These are phyloP conservation scores for Rhynchospora pubera DNA, from an alignment of 176 grass and related monocot species.

Conservation along the genomic window DNA sequence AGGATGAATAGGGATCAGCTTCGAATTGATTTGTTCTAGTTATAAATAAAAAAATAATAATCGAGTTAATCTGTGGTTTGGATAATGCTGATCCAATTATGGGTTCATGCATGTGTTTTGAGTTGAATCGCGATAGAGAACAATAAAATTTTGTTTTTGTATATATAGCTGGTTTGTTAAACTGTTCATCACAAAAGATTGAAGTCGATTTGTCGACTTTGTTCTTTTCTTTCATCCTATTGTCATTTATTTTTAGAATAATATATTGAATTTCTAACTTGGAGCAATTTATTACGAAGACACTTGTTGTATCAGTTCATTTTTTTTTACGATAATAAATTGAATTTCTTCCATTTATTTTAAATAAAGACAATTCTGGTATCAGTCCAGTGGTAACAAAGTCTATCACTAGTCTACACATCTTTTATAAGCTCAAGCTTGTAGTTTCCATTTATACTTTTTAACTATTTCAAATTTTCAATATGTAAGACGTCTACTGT, in stretches of 20 bases:
- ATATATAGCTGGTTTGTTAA: background rate
- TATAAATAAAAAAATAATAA: background rate
- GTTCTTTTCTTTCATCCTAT: background rate
- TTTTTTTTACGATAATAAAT: too few relatives aligned
- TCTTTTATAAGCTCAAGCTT: too few relatives aligned
- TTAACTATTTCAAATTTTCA: too few relatives aligned
- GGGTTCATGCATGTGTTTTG: background rate
- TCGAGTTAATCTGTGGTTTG: background rate
- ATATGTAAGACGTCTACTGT: too few relatives aligned
- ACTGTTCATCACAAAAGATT: background rate
- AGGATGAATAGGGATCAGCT: conserved; percentile 49
- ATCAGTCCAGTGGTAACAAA: too few relatives aligned
- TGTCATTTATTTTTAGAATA: background rate
- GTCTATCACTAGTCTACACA: too few relatives aligned
- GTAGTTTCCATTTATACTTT: too few relatives aligned
- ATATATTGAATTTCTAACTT: background rate
- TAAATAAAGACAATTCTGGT: too few relatives aligned
- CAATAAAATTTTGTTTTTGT: conserved; percentile 10
- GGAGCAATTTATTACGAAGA: background rate
- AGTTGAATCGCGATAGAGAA: background rate
- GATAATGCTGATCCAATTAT: background rate
- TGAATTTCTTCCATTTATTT: too few relatives aligned
- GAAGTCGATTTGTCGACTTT: background rate
- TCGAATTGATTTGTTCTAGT: background rate
- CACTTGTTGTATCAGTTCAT: background rate